A percentile compares a stretch with the other conserved stretches of the same genome.
Conservation (phyloP, 169 alveolate genomes). For the Eimeria necatrix region DNA sequence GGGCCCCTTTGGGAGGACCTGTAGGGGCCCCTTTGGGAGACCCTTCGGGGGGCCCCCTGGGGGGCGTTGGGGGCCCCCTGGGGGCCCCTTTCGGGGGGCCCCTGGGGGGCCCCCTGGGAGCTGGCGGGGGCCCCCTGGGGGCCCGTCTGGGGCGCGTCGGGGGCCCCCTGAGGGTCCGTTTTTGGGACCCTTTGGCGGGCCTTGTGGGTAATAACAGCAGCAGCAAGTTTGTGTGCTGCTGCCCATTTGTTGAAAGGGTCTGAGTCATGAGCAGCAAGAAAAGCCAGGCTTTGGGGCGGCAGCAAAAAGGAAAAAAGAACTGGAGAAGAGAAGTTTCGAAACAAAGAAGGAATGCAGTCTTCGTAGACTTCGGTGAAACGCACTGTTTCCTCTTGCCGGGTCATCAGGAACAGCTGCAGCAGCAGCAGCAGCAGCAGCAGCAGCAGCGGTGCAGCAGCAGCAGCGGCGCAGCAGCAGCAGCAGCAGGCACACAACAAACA, state of each 20-base stretch:
- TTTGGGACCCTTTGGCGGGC: too few species aligned
- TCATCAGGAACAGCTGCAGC: constrained; percentile 32
- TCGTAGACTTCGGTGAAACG: not conserved
- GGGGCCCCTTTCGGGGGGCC: too few species aligned
- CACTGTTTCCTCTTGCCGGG: not conserved
- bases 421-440: not conserved
- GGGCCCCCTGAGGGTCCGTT: too few species aligned
- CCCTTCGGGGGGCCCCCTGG: too few species aligned
- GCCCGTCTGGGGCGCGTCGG: too few species aligned
- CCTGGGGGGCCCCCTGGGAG: too few species aligned
- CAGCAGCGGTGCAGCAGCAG: not conserved
- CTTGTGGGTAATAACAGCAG: too few species aligned
- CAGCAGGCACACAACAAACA: not conserved
- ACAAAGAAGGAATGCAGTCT: not conserved
- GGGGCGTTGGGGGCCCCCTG: too few species aligned
- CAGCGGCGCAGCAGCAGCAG: not conserved
- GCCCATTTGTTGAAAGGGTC: constrained; percentile 85
- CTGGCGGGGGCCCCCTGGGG: too few species aligned
- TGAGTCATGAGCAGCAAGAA: constrained; percentile 91
- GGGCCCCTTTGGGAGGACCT: too few species aligned
- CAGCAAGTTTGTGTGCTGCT: constrained; percentile 1
- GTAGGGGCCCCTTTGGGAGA: too few species aligned
- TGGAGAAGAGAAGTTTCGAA: constrained; percentile 94
- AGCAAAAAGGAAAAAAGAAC: constrained; percentile 88
- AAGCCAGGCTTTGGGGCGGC: constrained; percentile 89